These are phyloP conservation scores for Globisporangium acanthophoron DNA, from an alignment of 352 stramenopile genomes.

Conservation along the genomic window DNA sequence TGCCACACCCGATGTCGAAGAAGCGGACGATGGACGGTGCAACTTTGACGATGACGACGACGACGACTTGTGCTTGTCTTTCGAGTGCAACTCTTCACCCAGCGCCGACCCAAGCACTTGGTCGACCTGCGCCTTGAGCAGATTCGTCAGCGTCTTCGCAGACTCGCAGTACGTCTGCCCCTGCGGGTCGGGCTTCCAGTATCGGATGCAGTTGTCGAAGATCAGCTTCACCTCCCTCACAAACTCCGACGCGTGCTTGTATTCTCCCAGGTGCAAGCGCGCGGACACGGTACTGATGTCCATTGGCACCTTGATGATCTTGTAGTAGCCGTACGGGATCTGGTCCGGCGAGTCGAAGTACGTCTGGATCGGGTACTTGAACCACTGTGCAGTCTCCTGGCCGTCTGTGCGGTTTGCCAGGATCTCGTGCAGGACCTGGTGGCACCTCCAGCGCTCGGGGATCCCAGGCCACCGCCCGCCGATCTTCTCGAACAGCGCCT, in stretches of 20 bases:
- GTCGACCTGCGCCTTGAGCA: slow-evolving; percentile 45
- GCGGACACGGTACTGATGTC: slow-evolving; percentile 76
- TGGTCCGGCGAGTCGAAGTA: slow-evolving; percentile 83
- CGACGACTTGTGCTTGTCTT: slow-evolving; percentile 37
- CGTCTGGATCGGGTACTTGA: slow-evolving; percentile 82
- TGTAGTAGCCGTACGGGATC: slow-evolving; percentile 80
- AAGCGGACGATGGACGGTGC: slow-evolving; percentile 20
- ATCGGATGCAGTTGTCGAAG: slow-evolving; percentile 83
- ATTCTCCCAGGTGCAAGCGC: slow-evolving; percentile 60
- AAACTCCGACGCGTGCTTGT: slow-evolving; percentile 55
- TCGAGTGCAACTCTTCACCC: slow-evolving; percentile 21
- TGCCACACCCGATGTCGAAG: slow-evolving; percentile 3
- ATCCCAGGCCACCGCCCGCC: slow-evolving; percentile 62
- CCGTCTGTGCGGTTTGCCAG: slow-evolving; percentile 65
- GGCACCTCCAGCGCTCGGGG: slow-evolving; percentile 75
- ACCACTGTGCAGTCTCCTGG: slow-evolving; percentile 81
- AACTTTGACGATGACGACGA: slow-evolving; percentile 20
- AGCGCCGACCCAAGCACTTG: slow-evolving; percentile 26
- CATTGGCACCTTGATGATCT: slow-evolving; percentile 76
- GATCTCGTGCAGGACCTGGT: slow-evolving; percentile 77
- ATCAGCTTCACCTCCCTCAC: slow-evolving; percentile 64
- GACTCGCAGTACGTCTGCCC: slow-evolving; percentile 77
- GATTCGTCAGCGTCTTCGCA: slow-evolving; percentile 43
- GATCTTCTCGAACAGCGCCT: slow-evolving; percentile 65
- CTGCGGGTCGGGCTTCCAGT: slow-evolving; percentile 74